Base-by-base conservation (phyloP, 306 rosid species). In the Benincasa hispida region DNA sequence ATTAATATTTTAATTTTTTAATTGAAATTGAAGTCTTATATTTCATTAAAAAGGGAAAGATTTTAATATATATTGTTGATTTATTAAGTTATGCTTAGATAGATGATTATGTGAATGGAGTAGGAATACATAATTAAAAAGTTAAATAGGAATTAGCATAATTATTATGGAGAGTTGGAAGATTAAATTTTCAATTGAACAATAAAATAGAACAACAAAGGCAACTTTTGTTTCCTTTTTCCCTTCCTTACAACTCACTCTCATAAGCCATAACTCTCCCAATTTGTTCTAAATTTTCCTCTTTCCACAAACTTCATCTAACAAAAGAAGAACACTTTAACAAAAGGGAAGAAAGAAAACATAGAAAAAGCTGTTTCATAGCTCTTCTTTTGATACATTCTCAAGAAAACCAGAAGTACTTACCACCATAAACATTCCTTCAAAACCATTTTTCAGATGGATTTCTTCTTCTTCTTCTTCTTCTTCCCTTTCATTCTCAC, bases 401-500 rank as follows among this genome's bases (percentile, higher is more conserved):
- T 42, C 72, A 32, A 19, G n/a, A 21, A 62, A 61, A 8, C 19
- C 4, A 53, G 2, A 1, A 5, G 14, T 7, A 25, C 1, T 54
- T 14, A 13, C 34, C 63, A 58, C 24, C 3, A 58, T 4, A 21
- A 0, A 11, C 18, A 7, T 17, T 28, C 47, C 35, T 51, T 35
- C 59, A 28, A 79, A 57, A 11, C 70, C 70, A 32, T 27, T 59
- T 18, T 59, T 18, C 19, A 13, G 5, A 61, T 61, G 68, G 21
- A 12, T 19, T 61, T 56, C 61, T 56, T 60, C 66, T 60, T 60
- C 59, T 53, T 58, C 63, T 58, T 58, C 65, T 59, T 59, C 21
- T 59, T 60, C 25, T 53, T 53, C 11, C 59, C 5, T 54, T 9
- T 54, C 12, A 60, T 79, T 65, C 65, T 88, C 70, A 75, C 87